Percentiles rank a stretch among this genome's conserved stretches.
These are phyloP conservation scores for Leishmania martiniquensis DNA, from an alignment of 208 protist genomes.

Conservation along the genomic window DNA sequence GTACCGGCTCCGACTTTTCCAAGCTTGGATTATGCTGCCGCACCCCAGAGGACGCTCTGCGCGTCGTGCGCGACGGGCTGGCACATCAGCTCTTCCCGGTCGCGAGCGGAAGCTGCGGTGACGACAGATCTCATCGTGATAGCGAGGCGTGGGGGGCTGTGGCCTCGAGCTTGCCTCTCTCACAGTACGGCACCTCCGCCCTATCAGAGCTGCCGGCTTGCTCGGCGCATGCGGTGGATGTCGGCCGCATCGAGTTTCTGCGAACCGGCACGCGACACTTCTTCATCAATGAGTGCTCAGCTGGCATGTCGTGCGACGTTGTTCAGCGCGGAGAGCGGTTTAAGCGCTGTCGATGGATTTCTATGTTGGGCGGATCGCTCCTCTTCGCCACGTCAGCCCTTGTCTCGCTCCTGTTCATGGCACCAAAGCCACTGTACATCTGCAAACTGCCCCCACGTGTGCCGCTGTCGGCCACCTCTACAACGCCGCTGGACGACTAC, in stretches of 20 bases:
- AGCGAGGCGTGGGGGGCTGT: neutral
- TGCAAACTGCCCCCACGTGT: slow-evolving; percentile 26
- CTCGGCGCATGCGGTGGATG: slow-evolving; percentile 52
- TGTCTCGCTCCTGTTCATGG: slow-evolving; percentile 54
- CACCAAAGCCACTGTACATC: slow-evolving; percentile 49
- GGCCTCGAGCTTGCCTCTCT: neutral
- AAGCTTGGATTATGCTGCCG: slow-evolving; percentile 61
- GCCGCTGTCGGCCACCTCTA: neutral
- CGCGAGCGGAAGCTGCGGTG: neutral
- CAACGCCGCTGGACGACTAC: neutral
- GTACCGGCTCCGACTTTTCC: slow-evolving; percentile 83
- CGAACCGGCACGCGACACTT: slow-evolving; percentile 51
- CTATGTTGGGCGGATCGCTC: slow-evolving; percentile 42
- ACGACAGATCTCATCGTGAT: neutral
- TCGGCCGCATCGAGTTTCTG: slow-evolving; percentile 79
- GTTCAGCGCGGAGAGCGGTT: slow-evolving; percentile 62
- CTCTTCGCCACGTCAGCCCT: slow-evolving; percentile 65
- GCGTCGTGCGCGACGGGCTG: slow-evolving; percentile 27
- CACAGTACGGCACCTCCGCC: neutral
- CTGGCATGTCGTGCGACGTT: slow-evolving; percentile 84
- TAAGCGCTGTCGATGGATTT: slow-evolving; percentile 40
- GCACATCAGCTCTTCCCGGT: neutral
- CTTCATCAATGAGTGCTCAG: slow-evolving; percentile 87
- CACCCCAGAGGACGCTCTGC: slow-evolving; percentile 44
- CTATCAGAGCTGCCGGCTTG: neutral